Evolutionary conservation across 2,329 filamentous ascomycete genomes (phyloP), one percentile per base, ranked within the genome.

Genomic region (Pseudocercospora cruenta): DNA sequence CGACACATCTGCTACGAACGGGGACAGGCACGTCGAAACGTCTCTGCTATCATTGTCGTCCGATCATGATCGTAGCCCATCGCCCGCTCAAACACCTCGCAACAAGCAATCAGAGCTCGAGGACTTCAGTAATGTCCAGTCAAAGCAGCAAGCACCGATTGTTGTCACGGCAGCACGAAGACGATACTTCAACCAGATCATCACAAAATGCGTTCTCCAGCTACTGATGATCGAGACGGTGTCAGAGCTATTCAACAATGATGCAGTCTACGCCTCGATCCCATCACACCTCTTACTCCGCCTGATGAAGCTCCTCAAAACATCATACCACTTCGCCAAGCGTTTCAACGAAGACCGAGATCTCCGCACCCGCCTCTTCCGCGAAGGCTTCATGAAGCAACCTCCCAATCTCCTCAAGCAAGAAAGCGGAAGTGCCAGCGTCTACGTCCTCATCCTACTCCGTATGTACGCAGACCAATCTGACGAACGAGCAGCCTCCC

Each of bases 141-240:
- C 73, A 5, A 83, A 93, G 14, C 93, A 96, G 77, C 92, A 95
- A 78, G 93, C 96, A 66, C 93, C 94, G 0, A 87, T 97, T 5
- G 91, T 96, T 0, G 94, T 99, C 4, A 98, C 95, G 1, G 93
- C 93, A 2, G 93, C 95, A 0, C 91, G 95, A 26, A 88, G 95
- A 39, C 91, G 94, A 60, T 97, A 97, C 83, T 99, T 99, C 85
- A 99, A 99, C 81, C 92, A 94, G 72, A 99, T 99, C 79, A 99
- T 99, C 79, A 97, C 94, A 14, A 94, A 96, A 71, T 99, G 95
- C 77, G 96, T 99, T 3, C 84, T 99, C 8, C 96, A 99, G 79
- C 87, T 99, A 1, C 88, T 99, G 70, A 99, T 99, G 93, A 99
- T 99, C 73, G 96, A 99, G 79, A 99, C 96, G 0, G 96, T 99